Base-by-base conservation (phyloP, 2,329 filamentous ascomycete genomes). In the Xylariales sp. region DNA sequence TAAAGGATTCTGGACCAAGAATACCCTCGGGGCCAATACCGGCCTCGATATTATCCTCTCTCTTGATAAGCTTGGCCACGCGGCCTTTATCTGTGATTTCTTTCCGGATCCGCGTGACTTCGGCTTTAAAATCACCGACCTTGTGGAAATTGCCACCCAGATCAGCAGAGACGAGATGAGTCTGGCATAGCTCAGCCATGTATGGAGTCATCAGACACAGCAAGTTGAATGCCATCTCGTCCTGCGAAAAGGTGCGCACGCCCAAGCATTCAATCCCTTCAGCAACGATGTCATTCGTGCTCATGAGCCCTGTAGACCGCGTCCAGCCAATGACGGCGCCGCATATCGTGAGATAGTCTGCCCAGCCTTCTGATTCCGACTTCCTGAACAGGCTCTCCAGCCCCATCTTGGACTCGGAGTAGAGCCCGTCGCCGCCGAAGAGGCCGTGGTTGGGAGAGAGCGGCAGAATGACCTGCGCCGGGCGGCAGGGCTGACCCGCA, bases 291-390 rank as follows among this genome's bases (percentile, higher is more conserved):
- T 68, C 60, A 43, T 70, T 69, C 21, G 44, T 57, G 3, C 43
- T 51, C 67, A 70, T 71, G 3, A 70, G 46, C 2, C 59, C 56
- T 1, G 66, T 70, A 2, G 62, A 63, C 24, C 65, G 53, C 5
- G 66, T 69, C 66, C 66, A 70, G 10, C 66, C 66, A 32, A 70
- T 69, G 7, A 62, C 49, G 4, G 56, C 60, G 6, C 65, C 66
- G 33, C 60, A 64, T 4, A 69, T 43, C 3, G 55, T 56, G 7
- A 69, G 29, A 33, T 65, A 65, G 1, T 59, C 47, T 37, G 40
- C 21, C 65, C 63, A 67, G 23, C 41, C 42, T 40, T 67, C 64
- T 1, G 60, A 60, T 11, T 49, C 43, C 46, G 48, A 61, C 14
- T 50, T 51, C 21, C 59, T 54, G 8, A 66, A 42, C 8, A 66